These are phyloP conservation scores for Rhynchosporium graminicola DNA, from an alignment of 2,329 filamentous ascomycete genomes.

Conservation along the genomic window DNA sequence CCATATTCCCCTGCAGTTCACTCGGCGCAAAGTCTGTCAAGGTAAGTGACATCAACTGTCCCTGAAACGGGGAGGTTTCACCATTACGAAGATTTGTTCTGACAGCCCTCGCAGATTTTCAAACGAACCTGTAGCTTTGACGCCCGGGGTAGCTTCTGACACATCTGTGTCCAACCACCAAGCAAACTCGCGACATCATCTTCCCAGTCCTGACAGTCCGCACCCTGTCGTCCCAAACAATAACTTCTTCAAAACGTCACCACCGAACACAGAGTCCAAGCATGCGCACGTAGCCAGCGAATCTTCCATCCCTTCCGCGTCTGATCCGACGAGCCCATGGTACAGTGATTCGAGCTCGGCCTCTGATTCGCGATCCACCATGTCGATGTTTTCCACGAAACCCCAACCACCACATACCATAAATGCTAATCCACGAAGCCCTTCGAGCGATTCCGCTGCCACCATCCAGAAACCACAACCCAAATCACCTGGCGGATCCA, in stretches of 20 bases:
- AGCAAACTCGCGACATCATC: conserved; percentile 22
- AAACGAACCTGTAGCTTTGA: conserved; percentile 34
- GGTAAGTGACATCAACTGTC: conserved; percentile 22
- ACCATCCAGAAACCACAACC: conserved; percentile 41
- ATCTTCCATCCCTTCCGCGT: conserved; percentile 34
- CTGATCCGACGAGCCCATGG: conserved; percentile 37
- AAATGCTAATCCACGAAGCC: conserved; percentile 30
- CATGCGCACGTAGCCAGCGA: conserved; percentile 39
- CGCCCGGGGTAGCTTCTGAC: conserved; percentile 25
- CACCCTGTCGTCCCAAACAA: conserved; percentile 34
- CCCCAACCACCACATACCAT: conserved; percentile 38
- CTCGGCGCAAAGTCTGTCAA: conserved; percentile 22
- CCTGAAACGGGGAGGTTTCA: conserved; percentile 27
- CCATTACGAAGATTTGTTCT: conserved; percentile 21
- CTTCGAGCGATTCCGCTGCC: conserved; percentile 35
- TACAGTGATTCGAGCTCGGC: conserved; percentile 36
- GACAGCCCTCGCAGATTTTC: conserved; percentile 29
- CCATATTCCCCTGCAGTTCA: conserved; percentile 21
- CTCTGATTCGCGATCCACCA: conserved; percentile 36
- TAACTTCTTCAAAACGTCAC: conserved; percentile 18
- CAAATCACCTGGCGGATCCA: conserved; percentile 51
- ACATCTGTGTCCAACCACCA: conserved; percentile 23
- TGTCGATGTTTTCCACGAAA: conserved; percentile 42
- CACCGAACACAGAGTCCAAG: conserved; percentile 25
- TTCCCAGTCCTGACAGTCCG: conserved; percentile 29